Percentiles rank a stretch among this genome's conserved stretches.
Evolutionary conservation across 2,329 filamentous ascomycete genomes (phyloP).

Genomic region (Thyridium curvatum): DNA sequence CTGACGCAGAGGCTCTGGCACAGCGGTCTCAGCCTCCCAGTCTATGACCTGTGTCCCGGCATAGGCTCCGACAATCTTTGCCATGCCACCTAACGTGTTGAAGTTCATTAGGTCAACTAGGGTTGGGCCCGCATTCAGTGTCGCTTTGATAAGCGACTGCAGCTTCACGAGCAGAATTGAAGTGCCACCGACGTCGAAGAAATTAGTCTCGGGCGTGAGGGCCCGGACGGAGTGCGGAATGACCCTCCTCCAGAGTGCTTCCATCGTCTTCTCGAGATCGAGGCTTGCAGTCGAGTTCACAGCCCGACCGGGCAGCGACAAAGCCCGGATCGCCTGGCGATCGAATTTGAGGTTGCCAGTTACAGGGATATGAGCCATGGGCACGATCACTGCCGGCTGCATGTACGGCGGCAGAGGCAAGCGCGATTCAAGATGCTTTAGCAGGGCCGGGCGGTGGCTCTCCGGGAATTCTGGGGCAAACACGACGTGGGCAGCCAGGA

Average conservation of each 20-base stretch:
- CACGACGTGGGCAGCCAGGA: slow-evolving; percentile 20
- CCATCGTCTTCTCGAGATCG: no score
- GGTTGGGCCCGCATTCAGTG: slow-evolving; percentile 13
- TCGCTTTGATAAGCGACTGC: slow-evolving; percentile 27
- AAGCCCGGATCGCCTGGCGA: slow-evolving; percentile 13
- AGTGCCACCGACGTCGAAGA: slow-evolving; percentile 34
- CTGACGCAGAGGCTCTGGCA: neutral
- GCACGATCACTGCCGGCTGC: slow-evolving; percentile 19
- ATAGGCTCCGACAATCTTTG: slow-evolving; percentile 17
- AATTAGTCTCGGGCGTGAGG: slow-evolving; percentile 20
- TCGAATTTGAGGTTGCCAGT: slow-evolving; percentile 25
- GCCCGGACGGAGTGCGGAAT: slow-evolving; percentile 13
- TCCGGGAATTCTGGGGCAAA: slow-evolving; percentile 2
- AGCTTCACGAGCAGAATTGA: slow-evolving; percentile 32
- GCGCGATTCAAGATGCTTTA: slow-evolving; percentile 2
- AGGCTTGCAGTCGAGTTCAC: neutral
- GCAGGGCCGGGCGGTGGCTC: neutral
- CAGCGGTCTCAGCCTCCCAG: slow-evolving; percentile 12
- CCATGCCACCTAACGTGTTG: slow-evolving; percentile 32
- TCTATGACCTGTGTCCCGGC: slow-evolving; percentile 3
- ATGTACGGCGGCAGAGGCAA: slow-evolving; percentile 26
- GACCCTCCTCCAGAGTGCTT: slow-evolving; percentile 9
- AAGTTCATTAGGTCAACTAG: slow-evolving; percentile 27
- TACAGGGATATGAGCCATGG: slow-evolving; percentile 19
- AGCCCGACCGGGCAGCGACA: slow-evolving; percentile 15